Percentiles rank a stretch among this genome's conserved stretches.
These are phyloP conservation scores for Halophytophthora polymorphica DNA, from an alignment of 352 stramenopile species.

Conservation along the genomic window DNA sequence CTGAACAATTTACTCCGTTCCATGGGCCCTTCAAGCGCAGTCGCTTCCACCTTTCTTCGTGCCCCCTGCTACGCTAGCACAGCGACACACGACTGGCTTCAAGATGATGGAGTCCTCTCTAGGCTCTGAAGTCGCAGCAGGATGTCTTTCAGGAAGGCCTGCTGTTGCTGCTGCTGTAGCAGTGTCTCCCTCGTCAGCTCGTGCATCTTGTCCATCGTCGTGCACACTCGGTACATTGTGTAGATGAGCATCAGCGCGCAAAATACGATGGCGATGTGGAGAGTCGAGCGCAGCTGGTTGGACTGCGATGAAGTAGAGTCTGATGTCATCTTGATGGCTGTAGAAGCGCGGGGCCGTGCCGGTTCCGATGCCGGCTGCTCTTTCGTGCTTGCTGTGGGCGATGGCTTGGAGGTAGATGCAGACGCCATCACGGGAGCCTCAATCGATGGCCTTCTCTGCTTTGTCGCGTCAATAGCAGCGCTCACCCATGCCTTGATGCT, in stretches of 20 bases:
- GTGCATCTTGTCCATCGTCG: slow-evolving; percentile 60
- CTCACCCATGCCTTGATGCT: slow-evolving; percentile 40
- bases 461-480: slow-evolving; percentile 36
- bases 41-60: no score
- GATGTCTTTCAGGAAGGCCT: slow-evolving; percentile 61
- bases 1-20: no score
- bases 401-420: slow-evolving; percentile 1
- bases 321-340: no score
- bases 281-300: slow-evolving; percentile 13
- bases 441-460: slow-evolving; percentile 1
- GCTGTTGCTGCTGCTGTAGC: slow-evolving; percentile 57
- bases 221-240: slow-evolving; percentile 60
- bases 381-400: not conserved
- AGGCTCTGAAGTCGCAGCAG: slow-evolving; percentile 34
- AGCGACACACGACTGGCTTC: not conserved
- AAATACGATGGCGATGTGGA: slow-evolving; percentile 45
- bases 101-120: slow-evolving; percentile 3
- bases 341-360: not conserved
- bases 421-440: slow-evolving; percentile 1
- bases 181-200: slow-evolving; percentile 50
- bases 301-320: not conserved
- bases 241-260: slow-evolving; percentile 71
- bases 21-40: no score
- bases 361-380: slow-evolving; percentile 1
- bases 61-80: no score